These are phyloP conservation scores for Aspergillus incahuasiensis DNA, from an alignment of 495 filamentous ascomycete species.

Conservation along the genomic window DNA sequence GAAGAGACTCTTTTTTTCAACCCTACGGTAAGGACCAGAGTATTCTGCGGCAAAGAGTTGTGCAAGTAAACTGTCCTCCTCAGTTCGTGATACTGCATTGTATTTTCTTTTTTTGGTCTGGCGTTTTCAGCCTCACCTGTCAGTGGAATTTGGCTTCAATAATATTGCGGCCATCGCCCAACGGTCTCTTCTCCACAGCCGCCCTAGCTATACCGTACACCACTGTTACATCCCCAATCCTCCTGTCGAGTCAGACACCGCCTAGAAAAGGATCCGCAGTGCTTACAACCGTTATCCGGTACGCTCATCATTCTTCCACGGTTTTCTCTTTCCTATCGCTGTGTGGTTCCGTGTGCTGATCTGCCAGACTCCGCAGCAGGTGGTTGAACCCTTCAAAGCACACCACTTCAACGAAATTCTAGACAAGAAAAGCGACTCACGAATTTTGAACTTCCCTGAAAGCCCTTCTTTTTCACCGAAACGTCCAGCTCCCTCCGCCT, in stretches of 20 bases:
- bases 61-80: neutral
- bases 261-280: neutral
- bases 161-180: neutral
- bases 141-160: conserved; percentile 1
- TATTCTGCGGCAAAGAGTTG: neutral
- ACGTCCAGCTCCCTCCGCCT: neutral
- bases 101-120: neutral
- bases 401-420: neutral
- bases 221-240: neutral
- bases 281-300: neutral
- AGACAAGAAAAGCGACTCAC: neutral
- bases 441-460: neutral
- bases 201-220: neutral
- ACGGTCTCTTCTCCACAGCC: neutral
- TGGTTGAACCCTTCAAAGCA: neutral
- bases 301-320: neutral
- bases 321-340: neutral
- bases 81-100: neutral
- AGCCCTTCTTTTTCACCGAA: neutral
- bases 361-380: neutral
- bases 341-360: conserved; percentile 2
- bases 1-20: neutral
- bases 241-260: neutral
- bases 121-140: conserved; percentile 6
- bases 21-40: neutral